Evolutionary conservation across 805 yeast species (phyloP).

Genomic region (Starmerella bombi): DNA sequence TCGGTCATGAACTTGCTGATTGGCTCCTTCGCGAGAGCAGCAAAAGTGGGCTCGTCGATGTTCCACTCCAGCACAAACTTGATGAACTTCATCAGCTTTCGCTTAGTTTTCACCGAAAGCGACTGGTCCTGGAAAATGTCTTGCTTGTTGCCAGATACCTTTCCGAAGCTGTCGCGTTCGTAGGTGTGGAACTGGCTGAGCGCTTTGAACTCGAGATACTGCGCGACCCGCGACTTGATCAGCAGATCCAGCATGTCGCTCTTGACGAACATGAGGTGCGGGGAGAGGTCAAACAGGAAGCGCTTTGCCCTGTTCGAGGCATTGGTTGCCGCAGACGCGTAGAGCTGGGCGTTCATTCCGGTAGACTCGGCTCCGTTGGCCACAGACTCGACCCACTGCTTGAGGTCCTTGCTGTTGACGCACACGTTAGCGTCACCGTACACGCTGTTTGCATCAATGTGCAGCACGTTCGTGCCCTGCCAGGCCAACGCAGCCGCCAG

Average conservation of each 20-base stretch:
- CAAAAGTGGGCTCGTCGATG: constrained; percentile 42
- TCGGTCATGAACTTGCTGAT: constrained; percentile 46
- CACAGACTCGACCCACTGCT: constrained; percentile 66
- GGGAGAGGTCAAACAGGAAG: constrained; percentile 78
- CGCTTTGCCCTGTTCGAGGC: constrained; percentile 27
- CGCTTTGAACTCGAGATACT: constrained; percentile 85
- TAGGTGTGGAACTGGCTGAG: constrained; percentile 82
- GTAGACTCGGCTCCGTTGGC: constrained; percentile 31
- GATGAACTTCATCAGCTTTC: constrained; percentile 80
- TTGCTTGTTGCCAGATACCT: constrained; percentile 73
- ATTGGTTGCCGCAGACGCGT: constrained; percentile 48
- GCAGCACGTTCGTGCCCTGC: constrained; percentile 95
- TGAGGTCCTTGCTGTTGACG: constrained; percentile 71
- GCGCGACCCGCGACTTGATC: constrained; percentile 73
- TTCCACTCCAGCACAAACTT: constrained; percentile 73
- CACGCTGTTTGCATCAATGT: constrained; percentile 68
- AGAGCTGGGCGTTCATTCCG: constrained; percentile 59
- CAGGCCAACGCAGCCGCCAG: constrained; percentile 90
- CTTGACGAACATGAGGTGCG: constrained; percentile 76
- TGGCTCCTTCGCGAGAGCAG: constrained; percentile 41
- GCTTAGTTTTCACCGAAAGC: constrained; percentile 57
- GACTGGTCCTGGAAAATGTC: constrained; percentile 86
- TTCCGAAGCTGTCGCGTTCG: constrained; percentile 81
- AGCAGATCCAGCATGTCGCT: constrained; percentile 73
- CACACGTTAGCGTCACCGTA: constrained; percentile 88